Evolutionary conservation across 108 stramenopile genomes (phyloP), one percentile per base, ranked within the genome.

Genomic region (Nannochloropsis gaditana): DNA sequence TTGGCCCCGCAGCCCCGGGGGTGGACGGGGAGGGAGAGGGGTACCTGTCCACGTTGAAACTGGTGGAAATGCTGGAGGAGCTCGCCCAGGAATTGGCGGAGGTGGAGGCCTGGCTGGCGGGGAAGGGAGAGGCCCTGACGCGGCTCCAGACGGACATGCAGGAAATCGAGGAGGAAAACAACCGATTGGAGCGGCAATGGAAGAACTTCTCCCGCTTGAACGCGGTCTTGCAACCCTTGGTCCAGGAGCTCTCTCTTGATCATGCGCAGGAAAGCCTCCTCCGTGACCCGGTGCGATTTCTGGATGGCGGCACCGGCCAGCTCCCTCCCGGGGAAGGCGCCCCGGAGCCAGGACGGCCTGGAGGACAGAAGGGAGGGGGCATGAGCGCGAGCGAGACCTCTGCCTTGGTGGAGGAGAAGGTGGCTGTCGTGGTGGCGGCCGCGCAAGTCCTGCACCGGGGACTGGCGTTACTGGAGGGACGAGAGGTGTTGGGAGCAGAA

Each of bases 341-440:
- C 31, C 31, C 31, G 31, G 31, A 31, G 31, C 1, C 31, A 31
- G 31, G 31, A 31, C 31, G 31, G 31, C 31, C 31, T 31, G 31
- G 31, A 31, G 31, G n/a, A 73, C 59, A 73, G 59, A 8, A 73
- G 2, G 59, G n/a, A n/a, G n/a, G 59, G 15, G 59, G n/a, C 19
- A n/a, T 73, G 59, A 73, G 59, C 59, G 59, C 15, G 15, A 73
- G 59, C n/a, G 19, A 73, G 59, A 73, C 59, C 59, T 73, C 59
- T 15, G 59, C 59, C 19, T n/a, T 6, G 6, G 59, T 73, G 19
- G 15, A 15, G 15, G 59, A 73, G 59, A 15, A n/a, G 59, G 59
- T 73, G 8, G 15, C 59, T 3, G 59, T 73, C 5, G 4, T 73
- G 59, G 59, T 73, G n/a, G 15, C n/a, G 59, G 59, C 59, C n/a